Evolutionary conservation across 805 yeast genomes (phyloP), one percentile per base, ranked within the genome.

Genomic region (Candida coquimbonensis): DNA sequence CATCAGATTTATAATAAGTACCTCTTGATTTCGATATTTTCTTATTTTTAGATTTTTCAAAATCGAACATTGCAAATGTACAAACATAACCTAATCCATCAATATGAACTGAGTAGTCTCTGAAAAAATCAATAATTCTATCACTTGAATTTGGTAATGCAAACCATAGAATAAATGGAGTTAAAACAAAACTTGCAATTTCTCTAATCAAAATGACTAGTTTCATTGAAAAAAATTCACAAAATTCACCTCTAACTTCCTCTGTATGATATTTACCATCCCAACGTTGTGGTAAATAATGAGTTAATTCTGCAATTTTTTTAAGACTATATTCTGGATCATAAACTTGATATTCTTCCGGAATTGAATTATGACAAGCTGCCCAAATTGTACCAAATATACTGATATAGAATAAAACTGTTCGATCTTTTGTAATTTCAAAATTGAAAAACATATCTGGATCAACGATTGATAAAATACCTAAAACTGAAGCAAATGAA

Each of bases 71-170:
- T 2, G 98, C 98, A 72, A 83, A 88, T 29, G 87, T 82, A 60
- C 98, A 91, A 35, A 93, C 96, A 58, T 90, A 84, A 0, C 99
- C 99, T 36, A 93, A 69, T 0, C 96, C 98, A 66, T 90, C 97
- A 40, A 90, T 87, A 61, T 91, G 93, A 12, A 89, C 81, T 12
- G 96, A 81, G 53, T 78, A 83, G 48, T 91, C 97, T 46, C 98
- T 69, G 63, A 91, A 87, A 59, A 93, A 93, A 59, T 93, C 98
- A 31, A 93, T 77, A 39, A 93, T 84, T 26, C 78, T 72, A 27
- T 85, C 90, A 13, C 91, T 70, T 25, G 80, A 74, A 42, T 74
- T 74, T 4, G 96, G 88, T 26, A 93, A 68, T 17, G 87, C 78
- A 59, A 83, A 80, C 85, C 96, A 89, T 17, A 93, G 67, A n/a